Base-by-base conservation (phyloP, 805 yeast species). In the Scheffersomyces lignosus region DNA sequence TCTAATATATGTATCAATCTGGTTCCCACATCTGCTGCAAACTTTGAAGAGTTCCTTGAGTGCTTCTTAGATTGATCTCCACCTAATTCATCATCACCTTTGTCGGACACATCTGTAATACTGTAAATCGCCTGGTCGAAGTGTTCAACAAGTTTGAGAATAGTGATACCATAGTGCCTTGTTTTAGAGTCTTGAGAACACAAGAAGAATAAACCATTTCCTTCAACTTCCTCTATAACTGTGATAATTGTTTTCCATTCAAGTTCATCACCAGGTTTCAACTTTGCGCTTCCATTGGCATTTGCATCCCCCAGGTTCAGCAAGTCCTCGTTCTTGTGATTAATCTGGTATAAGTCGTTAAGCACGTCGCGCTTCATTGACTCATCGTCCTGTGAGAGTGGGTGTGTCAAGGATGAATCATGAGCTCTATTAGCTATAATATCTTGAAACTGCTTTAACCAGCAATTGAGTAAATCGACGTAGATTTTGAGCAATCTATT, bases 181-280 rank as follows among this genome's bases (percentile, higher is more conserved):
- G 87, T 75, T 16, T 76, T 70, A 29, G 83, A 73, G 54, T 89
- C 96, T 48, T 89, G 95, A 1, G 96, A 87, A 51, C 96, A 87
- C 15, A 93, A 66, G 53, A 95, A 91, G 52, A 87, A 93, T 20
- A 93, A 62, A 0, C 96, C 99, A 54, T 90, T 87, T 0, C 99
- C 97, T 60, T 93, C 99, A 7, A 91, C 87, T 44, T 91, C 97
- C 59, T 93, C 98, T 31, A 93, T 82, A 0, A 86, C 83, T 0
- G 96, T 84, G 44, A 87, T 80, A 13, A 88, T 80, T 31, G 80
- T 80, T 47, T 86, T 87, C 75, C 87, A 71, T 52, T 86, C 91
- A 25, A 86, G 58, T 39, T 81, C 86, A 44, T 84, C 89, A 5
- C 73, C 62, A 5, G 61, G 64, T 34, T 58, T 59, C 18, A 48